phyloP scores from a whole-genome alignment of 1,139 yeast species.

The Zygosaccharomyces pseudobailii region DNA sequence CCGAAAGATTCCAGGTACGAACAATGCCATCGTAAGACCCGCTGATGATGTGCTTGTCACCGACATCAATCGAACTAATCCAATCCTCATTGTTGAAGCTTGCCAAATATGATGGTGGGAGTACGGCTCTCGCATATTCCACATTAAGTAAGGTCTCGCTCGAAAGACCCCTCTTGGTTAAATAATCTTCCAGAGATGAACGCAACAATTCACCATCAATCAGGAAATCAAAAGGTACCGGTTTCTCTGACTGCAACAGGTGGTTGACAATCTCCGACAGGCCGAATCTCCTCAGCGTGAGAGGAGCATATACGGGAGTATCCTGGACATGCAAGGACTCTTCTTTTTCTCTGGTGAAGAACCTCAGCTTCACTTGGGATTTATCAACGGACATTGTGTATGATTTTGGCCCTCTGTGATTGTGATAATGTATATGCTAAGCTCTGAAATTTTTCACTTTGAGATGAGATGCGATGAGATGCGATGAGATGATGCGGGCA shows the following conservation, averaged over 20 bases:
- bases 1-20: slow-evolving; percentile 80
- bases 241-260: slow-evolving; percentile 53
- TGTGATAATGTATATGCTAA: not conserved
- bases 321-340: slow-evolving; percentile 69
- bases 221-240: slow-evolving; percentile 89
- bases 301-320: slow-evolving; percentile 83
- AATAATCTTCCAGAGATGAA: slow-evolving; percentile 73
- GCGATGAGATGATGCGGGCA: slow-evolving; percentile 15
- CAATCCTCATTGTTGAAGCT: slow-evolving; percentile 93
- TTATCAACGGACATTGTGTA: slow-evolving; percentile 33
- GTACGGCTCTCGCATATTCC: slow-evolving; percentile 87
- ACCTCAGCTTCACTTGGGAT: slow-evolving; percentile 65
- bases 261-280: slow-evolving; percentile 93
- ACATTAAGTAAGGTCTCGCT: slow-evolving; percentile 73
- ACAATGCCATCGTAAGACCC: slow-evolving; percentile 96
- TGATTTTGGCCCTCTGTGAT: not conserved
- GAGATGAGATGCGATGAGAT: slow-evolving; percentile 14
- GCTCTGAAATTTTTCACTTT: not conserved
- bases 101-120: slow-evolving; percentile 89
- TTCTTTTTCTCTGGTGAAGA: slow-evolving; percentile 83
- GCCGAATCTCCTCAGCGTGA: slow-evolving; percentile 80
- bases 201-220: slow-evolving; percentile 79
- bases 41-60: slow-evolving; percentile 50
- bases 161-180: slow-evolving; percentile 71
- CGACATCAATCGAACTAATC: slow-evolving; percentile 66